Base-by-base conservation (phyloP, 78 protist species). In the Dictyostelium capitatum region DNA sequence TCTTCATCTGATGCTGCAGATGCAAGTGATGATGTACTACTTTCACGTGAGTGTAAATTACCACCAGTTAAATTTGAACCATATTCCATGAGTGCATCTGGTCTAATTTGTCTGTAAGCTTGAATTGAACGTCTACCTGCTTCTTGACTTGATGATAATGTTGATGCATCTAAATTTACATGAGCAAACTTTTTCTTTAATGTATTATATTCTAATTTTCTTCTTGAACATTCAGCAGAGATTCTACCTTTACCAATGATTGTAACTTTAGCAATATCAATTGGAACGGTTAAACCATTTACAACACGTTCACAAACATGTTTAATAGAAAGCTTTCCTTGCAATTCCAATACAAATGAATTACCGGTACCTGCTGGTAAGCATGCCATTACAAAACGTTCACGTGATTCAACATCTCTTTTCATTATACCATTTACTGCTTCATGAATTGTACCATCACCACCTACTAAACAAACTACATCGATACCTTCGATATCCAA, bases 391-490 rank as follows among this genome's bases (percentile, higher is more conserved):
- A 83, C 92, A 64, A 91, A 82, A 43, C 59, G 50, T 30, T 83
- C 92, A 30, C 95, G 19, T 19, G 90, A 51, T 14, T 91, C 91
- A 50, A 83, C 89, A 25, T 80, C 85, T 82, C 95, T 69, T 80
- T 74, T 91, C 96, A 93, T 93, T 47, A 82, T 82, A 53, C 96
- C 96, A 11, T 93, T 93, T 47, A 93, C 84, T 7, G 90, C 89
- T 19, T 93, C 96, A 56, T 93, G 96, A 12, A 93, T 80, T 1
- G 92, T 83, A 41, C 96, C 96, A 20, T 93, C 96, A 47, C 96
- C 96, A 32, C 96, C 96, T 14, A 93, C 89, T 47, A 79, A 74
- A 59, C 95, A 91, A 37, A 91, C 50, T 30, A 82, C 95, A 57
- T 91, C 95, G 0, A 83, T 53, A 23, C 50, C 75, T n/a, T 89